Evolutionary conservation across 768 basidiomycete species (phyloP), one percentile per base, ranked within the genome.

Genomic region (Gelatoporia subvermispora): DNA sequence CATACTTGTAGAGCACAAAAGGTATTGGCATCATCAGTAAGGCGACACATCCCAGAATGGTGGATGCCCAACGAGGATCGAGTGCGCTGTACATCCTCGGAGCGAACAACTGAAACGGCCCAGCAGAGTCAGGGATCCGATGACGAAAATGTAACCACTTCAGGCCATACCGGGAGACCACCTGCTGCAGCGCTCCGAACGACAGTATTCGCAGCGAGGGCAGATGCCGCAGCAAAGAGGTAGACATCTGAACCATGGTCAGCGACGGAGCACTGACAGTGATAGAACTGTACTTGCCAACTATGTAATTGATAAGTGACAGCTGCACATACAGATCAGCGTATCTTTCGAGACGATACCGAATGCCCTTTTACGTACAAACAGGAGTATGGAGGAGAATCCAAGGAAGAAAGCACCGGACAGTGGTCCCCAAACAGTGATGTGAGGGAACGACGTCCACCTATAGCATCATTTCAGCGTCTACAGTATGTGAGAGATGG

Each of bases 11-110:
- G 35, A 64, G 56, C 18, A 66, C 52, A 53, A 66, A 58, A 10
- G 63, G 65, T 25, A 65, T 66, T 7, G 82, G 82, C 7, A 72
- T 68, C 72, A 83, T 69, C 3, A 66, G 57, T n/a, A 83, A 58
- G 4, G 81, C 77, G 41, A 81, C 56, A 50, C 71, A 76, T 0
- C 78, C 81, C 2, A 84, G 58, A 8, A 84, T 58, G 11, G 82
- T 72, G 8, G 80, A 80, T 35, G 82, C 82, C 81, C 80, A 83
- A 34, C 67, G 65, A 0, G 81, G 71, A 47, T 74, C 72, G 3
- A 84, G 68, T 39, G 58, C 67, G 8, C 62, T 54, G 53, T 74
- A 84, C 79, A 84, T 79, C 54, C 78, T 71, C 23, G 53, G 55
- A 41, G 52, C 37, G 48, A 48, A 45, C 21, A 66, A 53, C 37